A percentile compares a stretch with the other conserved stretches of the same genome.
These are phyloP conservation scores for Xylaria curta DNA, from an alignment of 495 filamentous ascomycete species.

Conservation along the genomic window DNA sequence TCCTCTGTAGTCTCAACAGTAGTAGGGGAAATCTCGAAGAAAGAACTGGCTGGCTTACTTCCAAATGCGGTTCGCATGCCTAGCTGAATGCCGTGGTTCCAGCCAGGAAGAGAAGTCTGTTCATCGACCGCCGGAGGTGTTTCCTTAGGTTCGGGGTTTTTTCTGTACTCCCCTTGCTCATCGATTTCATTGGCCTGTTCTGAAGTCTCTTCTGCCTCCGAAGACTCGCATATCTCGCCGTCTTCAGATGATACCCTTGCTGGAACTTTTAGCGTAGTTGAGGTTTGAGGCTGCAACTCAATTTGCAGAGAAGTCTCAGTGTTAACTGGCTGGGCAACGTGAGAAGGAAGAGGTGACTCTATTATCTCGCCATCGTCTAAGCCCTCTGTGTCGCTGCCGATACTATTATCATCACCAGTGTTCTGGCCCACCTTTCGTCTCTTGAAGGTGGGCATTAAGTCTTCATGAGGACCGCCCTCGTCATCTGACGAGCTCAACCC, in stretches of 20 bases:
- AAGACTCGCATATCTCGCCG: background rate
- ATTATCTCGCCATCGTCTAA: slow-evolving; percentile 47
- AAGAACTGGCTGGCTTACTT: slow-evolving; percentile 27
- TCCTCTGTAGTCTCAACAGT: slow-evolving; percentile 1
- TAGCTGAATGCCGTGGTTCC: slow-evolving; percentile 47
- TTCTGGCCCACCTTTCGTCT: slow-evolving; percentile 29
- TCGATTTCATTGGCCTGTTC: background rate
- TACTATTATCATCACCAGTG: background rate
- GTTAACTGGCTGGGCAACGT: background rate
- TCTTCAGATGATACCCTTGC: background rate
- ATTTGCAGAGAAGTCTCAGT: background rate
- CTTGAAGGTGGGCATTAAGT: slow-evolving; percentile 29
- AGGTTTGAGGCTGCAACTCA: background rate
- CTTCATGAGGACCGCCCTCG: slow-evolving; percentile 21
- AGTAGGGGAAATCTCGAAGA: slow-evolving; percentile 13
- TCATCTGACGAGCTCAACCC: slow-evolving; percentile 34
- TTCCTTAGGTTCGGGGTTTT: background rate
- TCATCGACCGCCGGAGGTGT: background rate
- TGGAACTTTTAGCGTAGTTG: background rate
- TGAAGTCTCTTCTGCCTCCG: background rate
- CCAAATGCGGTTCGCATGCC: slow-evolving; percentile 34
- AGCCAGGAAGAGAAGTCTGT: slow-evolving; percentile 31
- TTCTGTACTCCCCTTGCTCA: too few species aligned
- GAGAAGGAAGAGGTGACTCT: slow-evolving; percentile 34
- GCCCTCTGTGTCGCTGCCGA: slow-evolving; percentile 26